These are phyloP conservation scores for Meira miltonrushii DNA, from an alignment of 1,284 basidiomycete species.

Conservation along the genomic window DNA sequence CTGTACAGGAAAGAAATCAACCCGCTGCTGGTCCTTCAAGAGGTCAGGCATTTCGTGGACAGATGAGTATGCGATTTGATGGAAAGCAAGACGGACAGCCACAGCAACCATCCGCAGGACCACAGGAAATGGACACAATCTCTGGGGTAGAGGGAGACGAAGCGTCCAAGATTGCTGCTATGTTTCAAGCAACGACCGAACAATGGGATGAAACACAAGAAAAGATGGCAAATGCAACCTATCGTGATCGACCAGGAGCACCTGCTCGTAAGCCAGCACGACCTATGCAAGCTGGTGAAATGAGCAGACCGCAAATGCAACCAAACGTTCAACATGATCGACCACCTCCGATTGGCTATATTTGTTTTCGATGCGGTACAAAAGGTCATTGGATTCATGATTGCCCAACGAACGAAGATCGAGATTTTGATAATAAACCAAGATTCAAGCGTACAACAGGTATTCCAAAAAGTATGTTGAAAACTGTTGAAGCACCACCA, in stretches of 20 bases:
- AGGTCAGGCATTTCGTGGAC: conserved; percentile 28
- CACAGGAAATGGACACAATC: neutral
- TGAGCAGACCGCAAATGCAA: conserved; percentile 38
- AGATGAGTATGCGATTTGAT: conserved; percentile 84
- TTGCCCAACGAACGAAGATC: conserved; percentile 94
- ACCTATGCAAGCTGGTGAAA: conserved; percentile 17
- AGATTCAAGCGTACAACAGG: conserved; percentile 96
- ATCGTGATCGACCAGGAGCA: conserved; percentile 39
- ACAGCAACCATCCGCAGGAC: too few species aligned
- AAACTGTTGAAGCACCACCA: conserved; percentile 71
- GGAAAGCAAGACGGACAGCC: conserved; percentile 60
- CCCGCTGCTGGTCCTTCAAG: neutral
- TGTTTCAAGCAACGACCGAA: conserved; percentile 83
- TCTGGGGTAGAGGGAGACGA: conserved; percentile 26
- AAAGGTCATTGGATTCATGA: conserved; percentile 98
- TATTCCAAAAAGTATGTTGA: conserved; percentile 93
- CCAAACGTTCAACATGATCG: conserved; percentile 41
- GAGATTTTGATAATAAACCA: conserved; percentile 86
- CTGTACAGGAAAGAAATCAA: conserved; percentile 8
- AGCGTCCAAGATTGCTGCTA: conserved; percentile 67
- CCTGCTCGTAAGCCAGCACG: conserved; percentile 38
- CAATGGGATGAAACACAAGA: conserved; percentile 96
- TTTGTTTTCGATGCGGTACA: conserved; percentile 97
- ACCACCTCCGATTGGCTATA: conserved; percentile 66
- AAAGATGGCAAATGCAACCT: conserved; percentile 73